Evolutionary conservation across 208 protist genomes (phyloP).

Genomic region (Trypanosomatidae sp.): DNA sequence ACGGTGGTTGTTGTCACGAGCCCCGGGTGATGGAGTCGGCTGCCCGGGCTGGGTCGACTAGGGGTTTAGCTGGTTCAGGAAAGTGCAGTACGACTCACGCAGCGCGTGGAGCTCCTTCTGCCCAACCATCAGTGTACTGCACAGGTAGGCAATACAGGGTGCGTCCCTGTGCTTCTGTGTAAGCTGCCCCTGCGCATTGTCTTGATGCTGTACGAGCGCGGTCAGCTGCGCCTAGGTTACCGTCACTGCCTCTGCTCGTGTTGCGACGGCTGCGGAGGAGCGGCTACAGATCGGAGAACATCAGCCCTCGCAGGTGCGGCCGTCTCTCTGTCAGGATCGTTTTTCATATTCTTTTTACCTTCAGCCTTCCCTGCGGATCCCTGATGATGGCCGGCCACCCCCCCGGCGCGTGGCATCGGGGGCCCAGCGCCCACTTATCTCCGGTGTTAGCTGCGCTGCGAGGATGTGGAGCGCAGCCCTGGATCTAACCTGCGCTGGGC

Average conservation of each 20-base stretch:
- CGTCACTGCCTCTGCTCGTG: background rate
- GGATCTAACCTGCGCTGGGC: background rate
- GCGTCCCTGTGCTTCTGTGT: slow-evolving; percentile 10
- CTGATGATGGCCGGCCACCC: too few relatives aligned
- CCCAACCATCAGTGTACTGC: slow-evolving; percentile 2
- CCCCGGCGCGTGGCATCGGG: background rate
- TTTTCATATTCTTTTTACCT: too few relatives aligned
- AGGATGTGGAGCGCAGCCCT: background rate
- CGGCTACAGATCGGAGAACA: background rate
- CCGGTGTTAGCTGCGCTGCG: too few relatives aligned
- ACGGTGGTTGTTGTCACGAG: background rate
- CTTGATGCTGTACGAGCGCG: slow-evolving; percentile 7
- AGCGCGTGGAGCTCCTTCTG: slow-evolving; percentile 8
- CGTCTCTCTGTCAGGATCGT: too few relatives aligned
- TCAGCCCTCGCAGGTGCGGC: too few relatives aligned
- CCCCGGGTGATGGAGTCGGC: background rate
- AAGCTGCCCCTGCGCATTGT: slow-evolving; percentile 7
- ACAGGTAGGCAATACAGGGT: slow-evolving; percentile 10
- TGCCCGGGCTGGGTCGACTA: slow-evolving; percentile 4
- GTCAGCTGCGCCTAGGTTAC: slow-evolving; percentile 9
- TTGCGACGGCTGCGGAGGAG: background rate
- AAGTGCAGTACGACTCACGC: slow-evolving; percentile 10
- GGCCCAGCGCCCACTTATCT: too few relatives aligned
- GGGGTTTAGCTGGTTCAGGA: slow-evolving; percentile 14
- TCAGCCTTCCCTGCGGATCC: too few relatives aligned